These are phyloP conservation scores for Phytophthora gonapodyides DNA, from an alignment of 352 stramenopile species.

Conservation along the genomic window DNA sequence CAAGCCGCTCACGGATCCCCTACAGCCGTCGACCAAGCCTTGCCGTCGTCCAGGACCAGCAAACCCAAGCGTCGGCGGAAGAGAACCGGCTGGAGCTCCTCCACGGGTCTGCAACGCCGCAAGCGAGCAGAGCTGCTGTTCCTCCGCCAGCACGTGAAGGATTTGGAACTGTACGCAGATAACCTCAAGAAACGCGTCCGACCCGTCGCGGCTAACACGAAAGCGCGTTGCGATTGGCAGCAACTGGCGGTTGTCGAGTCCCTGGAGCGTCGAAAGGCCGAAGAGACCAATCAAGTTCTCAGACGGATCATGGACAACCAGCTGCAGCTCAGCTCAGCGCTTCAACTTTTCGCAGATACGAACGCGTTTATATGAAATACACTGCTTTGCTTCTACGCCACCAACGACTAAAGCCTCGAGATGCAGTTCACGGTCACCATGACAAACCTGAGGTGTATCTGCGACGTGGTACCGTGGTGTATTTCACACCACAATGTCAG, in stretches of 20 bases:
- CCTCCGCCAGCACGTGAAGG: constrained; percentile 22
- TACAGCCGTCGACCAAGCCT: neutral
- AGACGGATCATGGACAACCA: constrained; percentile 20
- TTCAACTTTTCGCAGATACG: constrained; percentile 9
- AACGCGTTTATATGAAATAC: neutral
- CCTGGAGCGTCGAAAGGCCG: constrained; percentile 22
- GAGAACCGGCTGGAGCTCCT: constrained; percentile 32
- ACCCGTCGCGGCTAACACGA: neutral
- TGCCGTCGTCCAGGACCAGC: too few species aligned
- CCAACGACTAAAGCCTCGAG: too few species aligned
- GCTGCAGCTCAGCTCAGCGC: constrained; percentile 11
- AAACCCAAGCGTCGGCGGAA: constrained; percentile 28
- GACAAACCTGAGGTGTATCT: too few species aligned
- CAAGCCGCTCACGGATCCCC: neutral
- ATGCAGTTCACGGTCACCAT: too few species aligned
- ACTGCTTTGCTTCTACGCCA: neutral
- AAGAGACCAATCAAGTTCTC: constrained; percentile 29
- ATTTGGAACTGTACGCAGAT: constrained; percentile 25
- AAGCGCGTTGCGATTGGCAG: constrained; percentile 17
- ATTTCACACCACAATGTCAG: neutral
- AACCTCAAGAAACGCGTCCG: constrained; percentile 19
- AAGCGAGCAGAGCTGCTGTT: constrained; percentile 33
- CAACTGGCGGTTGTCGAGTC: constrained; percentile 18
- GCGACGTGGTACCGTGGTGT: too few species aligned
- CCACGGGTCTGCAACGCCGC: constrained; percentile 29